Evolutionary conservation across 2,329 filamentous ascomycete species (phyloP).

Genomic region (Aspergillus intermedius): DNA sequence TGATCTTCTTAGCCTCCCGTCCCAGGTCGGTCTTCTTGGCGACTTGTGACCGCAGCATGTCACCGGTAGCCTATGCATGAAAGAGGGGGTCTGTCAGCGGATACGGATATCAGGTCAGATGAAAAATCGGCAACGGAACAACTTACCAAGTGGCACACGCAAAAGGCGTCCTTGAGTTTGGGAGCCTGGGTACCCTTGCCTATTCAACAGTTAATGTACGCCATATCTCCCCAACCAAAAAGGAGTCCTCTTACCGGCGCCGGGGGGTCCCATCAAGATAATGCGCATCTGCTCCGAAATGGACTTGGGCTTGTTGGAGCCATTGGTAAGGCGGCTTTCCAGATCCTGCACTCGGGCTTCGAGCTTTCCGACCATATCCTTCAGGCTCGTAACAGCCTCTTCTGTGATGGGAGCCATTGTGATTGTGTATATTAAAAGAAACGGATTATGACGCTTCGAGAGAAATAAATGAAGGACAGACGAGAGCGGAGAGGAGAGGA

Average conservation of each 20-base stretch:
- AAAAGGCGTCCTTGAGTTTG: conserved; percentile 96
- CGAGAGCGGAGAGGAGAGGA: background rate
- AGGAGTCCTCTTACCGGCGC: conserved; percentile 63
- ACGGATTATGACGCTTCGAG: conserved; percentile 3
- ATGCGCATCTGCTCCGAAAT: conserved; percentile 70
- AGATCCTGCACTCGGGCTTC: conserved; percentile 81
- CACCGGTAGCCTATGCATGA: conserved; percentile 72
- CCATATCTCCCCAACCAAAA: background rate
- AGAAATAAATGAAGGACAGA: background rate
- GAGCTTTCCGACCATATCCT: conserved; percentile 74
- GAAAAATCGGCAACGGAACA: conserved; percentile 2
- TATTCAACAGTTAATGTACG: conserved; percentile 34
- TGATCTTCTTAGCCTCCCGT: conserved; percentile 98
- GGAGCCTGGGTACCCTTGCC: conserved; percentile 99
- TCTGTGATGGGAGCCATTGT: conserved; percentile 86
- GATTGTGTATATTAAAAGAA: conserved; percentile 17
- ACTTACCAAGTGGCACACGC: conserved; percentile 89
- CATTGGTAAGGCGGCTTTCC: conserved; percentile 60
- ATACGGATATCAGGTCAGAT: background rate
- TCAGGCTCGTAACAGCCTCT: conserved; percentile 71
- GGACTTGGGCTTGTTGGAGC: conserved; percentile 47
- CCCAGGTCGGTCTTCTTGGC: conserved; percentile 94
- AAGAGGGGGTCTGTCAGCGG: background rate
- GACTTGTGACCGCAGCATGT: conserved; percentile 98
- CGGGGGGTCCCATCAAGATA: conserved; percentile 95